Percentiles rank a stretch among this genome's conserved stretches.
Conservation (phyloP, 495 filamentous ascomycete genomes). For the Ramalina peruviana region DNA sequence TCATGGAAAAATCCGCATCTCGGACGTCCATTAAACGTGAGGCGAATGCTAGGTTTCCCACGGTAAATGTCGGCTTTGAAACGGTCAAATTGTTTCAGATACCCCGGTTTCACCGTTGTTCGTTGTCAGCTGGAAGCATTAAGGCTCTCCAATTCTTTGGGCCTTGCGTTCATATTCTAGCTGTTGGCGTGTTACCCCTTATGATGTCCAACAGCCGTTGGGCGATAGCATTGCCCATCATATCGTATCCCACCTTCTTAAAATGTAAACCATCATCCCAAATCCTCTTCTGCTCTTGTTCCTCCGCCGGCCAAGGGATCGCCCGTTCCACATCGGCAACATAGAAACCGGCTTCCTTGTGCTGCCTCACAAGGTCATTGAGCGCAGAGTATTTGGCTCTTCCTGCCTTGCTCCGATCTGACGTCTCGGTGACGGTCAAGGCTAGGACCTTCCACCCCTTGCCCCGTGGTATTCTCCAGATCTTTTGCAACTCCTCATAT, state of each 20-base stretch:
- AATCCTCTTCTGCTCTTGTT: conserved; percentile 25
- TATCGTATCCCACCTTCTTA: conserved; percentile 41
- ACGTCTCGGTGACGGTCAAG: conserved; percentile 43
- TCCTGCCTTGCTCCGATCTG: conserved; percentile 13
- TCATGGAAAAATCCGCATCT: no score
- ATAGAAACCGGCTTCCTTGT: conserved; percentile 32
- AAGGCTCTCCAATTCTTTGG: no score
- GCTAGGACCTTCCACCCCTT: conserved; percentile 40
- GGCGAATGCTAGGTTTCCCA: no score
- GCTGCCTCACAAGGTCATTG: conserved; percentile 36
- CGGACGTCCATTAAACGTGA: no score
- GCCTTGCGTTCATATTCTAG: no score
- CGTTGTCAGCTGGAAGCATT: no score
- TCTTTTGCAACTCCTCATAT: conserved; percentile 27
- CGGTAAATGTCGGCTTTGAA: no score
- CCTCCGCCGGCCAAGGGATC: conserved; percentile 39
- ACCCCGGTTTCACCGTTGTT: no score
- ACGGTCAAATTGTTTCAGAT: no score
- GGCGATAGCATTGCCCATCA: conserved; percentile 41
- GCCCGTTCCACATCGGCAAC: conserved; percentile 37
- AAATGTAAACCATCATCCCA: conserved; percentile 53
- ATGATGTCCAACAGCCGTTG: conserved; percentile 24
- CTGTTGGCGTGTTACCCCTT: no score
- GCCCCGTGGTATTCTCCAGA: conserved; percentile 33
- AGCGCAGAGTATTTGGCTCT: conserved; percentile 26